Conservation (phyloP, 345 rosid species). For the Jatropha curcas region DNA sequence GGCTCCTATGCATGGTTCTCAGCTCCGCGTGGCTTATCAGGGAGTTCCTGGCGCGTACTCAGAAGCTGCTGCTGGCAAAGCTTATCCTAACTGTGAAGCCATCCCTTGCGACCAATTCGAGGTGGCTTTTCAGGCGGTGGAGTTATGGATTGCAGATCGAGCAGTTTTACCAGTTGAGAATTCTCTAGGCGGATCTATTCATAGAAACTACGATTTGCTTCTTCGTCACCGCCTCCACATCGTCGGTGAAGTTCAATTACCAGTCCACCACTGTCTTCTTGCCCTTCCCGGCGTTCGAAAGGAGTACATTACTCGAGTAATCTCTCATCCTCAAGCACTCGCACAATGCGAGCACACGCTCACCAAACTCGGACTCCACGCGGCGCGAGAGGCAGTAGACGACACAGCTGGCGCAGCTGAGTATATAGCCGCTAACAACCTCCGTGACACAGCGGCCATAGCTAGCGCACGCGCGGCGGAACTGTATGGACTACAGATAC, state of each 20-base stretch:
- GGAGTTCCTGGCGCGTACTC: slow-evolving; percentile 99
- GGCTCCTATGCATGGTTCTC: slow-evolving; percentile 89
- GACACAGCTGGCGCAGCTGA: slow-evolving; percentile 97
- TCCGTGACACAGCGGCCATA: slow-evolving; percentile 84
- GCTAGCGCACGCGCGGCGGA: slow-evolving; percentile 95
- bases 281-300: slow-evolving; percentile 86
- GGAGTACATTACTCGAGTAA: slow-evolving; percentile 79
- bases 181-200: slow-evolving; percentile 95
- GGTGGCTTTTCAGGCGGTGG: slow-evolving; percentile 94
- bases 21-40: slow-evolving; percentile 87
- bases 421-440: slow-evolving; percentile 63
- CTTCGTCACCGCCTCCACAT: slow-evolving; percentile 97
- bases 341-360: slow-evolving; percentile 87
- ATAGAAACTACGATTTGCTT: slow-evolving; percentile 89
- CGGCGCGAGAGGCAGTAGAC: slow-evolving; percentile 84
- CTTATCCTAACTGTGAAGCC: slow-evolving; percentile 88
- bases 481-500: slow-evolving; percentile 69
- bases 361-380: slow-evolving; percentile 76
- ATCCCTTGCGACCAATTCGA: slow-evolving; percentile 98
- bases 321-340: slow-evolving; percentile 96
- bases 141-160: slow-evolving; percentile 98
- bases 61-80: slow-evolving; percentile 96
- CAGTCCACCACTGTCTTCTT: slow-evolving; percentile 91
- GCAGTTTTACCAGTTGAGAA: slow-evolving; percentile 94
- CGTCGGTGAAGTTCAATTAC: slow-evolving; percentile 91